These are phyloP conservation scores for Barnettozyma botsteinii DNA, from an alignment of 805 yeast species.

Conservation along the genomic window DNA sequence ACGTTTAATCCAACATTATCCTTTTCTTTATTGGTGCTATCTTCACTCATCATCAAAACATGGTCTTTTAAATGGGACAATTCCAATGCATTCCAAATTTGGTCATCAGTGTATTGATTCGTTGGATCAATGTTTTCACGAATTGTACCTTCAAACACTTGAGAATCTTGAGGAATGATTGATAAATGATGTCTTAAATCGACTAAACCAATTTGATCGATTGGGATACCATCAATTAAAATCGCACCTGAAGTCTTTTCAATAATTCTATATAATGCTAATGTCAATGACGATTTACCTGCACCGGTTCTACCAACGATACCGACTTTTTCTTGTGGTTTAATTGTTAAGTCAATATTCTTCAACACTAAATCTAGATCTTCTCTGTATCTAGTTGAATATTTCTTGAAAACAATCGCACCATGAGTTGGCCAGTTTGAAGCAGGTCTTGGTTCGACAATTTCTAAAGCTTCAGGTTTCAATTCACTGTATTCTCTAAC, in stretches of 20 bases:
- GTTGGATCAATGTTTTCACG: constrained; percentile 88
- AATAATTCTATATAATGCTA: constrained; percentile 80
- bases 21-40: constrained; percentile 31
- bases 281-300: constrained; percentile 81
- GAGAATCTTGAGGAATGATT: constrained; percentile 93
- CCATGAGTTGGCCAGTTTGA: constrained; percentile 71
- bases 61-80: constrained; percentile 72
- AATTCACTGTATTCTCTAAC: constrained; percentile 81
- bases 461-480: constrained; percentile 76
- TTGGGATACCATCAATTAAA: constrained; percentile 63
- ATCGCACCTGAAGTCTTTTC: constrained; percentile 71
- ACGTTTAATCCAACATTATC: constrained; percentile 49
- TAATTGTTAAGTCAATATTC: constrained; percentile 55
- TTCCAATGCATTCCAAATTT: constrained; percentile 77
- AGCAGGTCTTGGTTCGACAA: constrained; percentile 64
- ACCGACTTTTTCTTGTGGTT: constrained; percentile 81
- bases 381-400: constrained; percentile 79
- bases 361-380: constrained; percentile 77
- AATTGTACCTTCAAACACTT: constrained; percentile 81
- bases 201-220: constrained; percentile 60
- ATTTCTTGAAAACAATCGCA: constrained; percentile 57
- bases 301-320: constrained; percentile 98
- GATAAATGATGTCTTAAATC: constrained; percentile 75
- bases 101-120: constrained; percentile 57
- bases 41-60: constrained; percentile 46